phyloP scores from a whole-genome alignment of 2,329 filamentous ascomycete species.

The Fusarium heterosporum region DNA sequence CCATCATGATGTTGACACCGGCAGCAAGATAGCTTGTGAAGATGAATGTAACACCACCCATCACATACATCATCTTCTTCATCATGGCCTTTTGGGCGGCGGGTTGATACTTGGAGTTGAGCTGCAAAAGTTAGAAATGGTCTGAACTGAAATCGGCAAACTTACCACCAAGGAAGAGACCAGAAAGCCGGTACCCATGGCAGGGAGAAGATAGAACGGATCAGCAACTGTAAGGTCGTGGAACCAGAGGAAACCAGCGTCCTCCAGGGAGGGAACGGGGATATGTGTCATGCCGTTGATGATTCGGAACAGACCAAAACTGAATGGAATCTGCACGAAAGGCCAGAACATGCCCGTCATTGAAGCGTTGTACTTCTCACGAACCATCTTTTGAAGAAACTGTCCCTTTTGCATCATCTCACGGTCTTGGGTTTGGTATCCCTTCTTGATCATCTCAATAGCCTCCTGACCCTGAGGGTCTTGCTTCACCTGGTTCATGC shows the following conservation, averaged over 20 bases:
- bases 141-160: not conserved
- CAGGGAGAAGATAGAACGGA: conserved; percentile 81
- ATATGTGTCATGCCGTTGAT: conserved; percentile 78
- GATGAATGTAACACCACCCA: conserved; percentile 59
- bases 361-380: conserved; percentile 52
- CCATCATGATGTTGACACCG: conserved; percentile 62
- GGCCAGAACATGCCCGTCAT: conserved; percentile 53
- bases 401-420: conserved; percentile 53
- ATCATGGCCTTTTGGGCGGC: conserved; percentile 52
- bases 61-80: conserved; percentile 57
- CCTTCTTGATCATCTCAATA: conserved; percentile 63
- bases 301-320: conserved; percentile 83
- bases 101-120: conserved; percentile 52
- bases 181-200: conserved; percentile 67
- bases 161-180: conserved; percentile 66
- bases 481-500: conserved; percentile 67
- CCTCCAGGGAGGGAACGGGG: conserved; percentile 82
- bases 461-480: conserved; percentile 65
- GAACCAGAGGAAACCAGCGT: conserved; percentile 81
- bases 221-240: conserved; percentile 80
- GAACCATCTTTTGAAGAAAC: conserved; percentile 53
- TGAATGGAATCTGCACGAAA: conserved; percentile 70
- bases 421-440: conserved; percentile 57
- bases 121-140: conserved; percentile 45
- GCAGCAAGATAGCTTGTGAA: conserved; percentile 61